Percentiles rank a stretch among this genome's conserved stretches.
phyloP scores from a whole-genome alignment of 2,329 filamentous ascomycete species.

The Colletotrichum liriopes region DNA sequence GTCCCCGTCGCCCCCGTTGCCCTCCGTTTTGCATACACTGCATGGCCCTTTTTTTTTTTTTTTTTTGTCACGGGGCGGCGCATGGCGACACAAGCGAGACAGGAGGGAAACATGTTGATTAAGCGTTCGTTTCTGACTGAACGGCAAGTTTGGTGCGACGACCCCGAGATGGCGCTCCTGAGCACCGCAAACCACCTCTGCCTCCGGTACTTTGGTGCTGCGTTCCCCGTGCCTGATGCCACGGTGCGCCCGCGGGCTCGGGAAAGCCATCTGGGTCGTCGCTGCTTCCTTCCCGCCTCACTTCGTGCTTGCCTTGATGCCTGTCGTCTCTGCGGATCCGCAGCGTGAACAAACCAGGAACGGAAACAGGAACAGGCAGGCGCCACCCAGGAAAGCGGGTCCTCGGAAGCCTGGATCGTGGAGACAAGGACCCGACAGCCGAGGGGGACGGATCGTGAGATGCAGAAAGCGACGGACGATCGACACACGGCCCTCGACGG shows the following conservation, averaged over 20 bases:
- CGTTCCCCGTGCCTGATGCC: neutral
- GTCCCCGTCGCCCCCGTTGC: neutral
- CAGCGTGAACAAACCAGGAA: neutral
- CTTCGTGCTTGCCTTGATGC: neutral
- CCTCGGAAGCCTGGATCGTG: neutral
- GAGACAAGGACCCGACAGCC: neutral
- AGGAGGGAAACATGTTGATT: slow-evolving; percentile 21
- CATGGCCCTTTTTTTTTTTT: neutral
- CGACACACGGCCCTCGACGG: neutral
- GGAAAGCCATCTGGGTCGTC: neutral
- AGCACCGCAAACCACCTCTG: too few relatives aligned
- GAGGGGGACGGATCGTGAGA: neutral
- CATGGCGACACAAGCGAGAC: slow-evolving; percentile 7
- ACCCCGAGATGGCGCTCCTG: neutral
- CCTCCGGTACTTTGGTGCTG: neutral
- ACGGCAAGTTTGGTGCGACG: neutral
- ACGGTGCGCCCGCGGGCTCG: neutral
- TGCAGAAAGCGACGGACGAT: neutral
- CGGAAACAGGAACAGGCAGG: slow-evolving; percentile 19
- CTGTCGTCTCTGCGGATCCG: neutral
- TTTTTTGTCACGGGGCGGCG: neutral
- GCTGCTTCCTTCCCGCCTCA: neutral
- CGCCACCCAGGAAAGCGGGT: neutral
- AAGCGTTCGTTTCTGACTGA: neutral
- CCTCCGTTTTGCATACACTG: slow-evolving; percentile 26